Percentiles rank a stretch among this genome's conserved stretches.
Evolutionary conservation across 2,329 filamentous ascomycete genomes (phyloP).

Genomic region (Fusarium torreyae): DNA sequence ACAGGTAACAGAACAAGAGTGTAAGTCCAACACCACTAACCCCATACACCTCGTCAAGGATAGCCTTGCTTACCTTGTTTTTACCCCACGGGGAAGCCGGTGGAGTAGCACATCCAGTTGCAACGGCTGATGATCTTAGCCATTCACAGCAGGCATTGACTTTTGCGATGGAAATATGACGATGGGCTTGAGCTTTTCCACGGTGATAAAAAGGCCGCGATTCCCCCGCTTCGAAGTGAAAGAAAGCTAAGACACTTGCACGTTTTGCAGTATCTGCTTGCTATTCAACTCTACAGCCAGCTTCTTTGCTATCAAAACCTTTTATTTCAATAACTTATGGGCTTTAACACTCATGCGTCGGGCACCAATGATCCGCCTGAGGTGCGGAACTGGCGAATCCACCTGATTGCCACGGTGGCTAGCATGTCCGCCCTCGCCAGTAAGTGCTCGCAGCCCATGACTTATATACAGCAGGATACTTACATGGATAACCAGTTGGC

Average conservation of each 20-base stretch:
- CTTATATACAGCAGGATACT: not conserved
- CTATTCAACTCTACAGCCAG: not conserved
- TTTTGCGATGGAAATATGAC: constrained; percentile 1
- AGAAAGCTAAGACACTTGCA: constrained; percentile 7
- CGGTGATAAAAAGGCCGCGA: constrained; percentile 24
- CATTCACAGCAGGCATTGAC: constrained; percentile 2
- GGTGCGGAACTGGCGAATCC: constrained; percentile 55
- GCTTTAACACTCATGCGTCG: constrained; percentile 56
- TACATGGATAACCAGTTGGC: constrained; percentile 47
- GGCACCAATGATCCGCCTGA: constrained; percentile 55
- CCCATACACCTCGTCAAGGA: not conserved
- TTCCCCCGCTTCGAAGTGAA: not conserved
- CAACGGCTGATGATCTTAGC: constrained; percentile 23
- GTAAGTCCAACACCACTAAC: constrained; percentile 6
- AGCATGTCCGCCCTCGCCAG: constrained; percentile 55
- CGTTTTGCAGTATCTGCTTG: constrained; percentile 11
- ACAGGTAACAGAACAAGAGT: constrained; percentile 8
- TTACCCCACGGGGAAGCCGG: constrained; percentile 45
- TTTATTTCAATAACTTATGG: constrained; percentile 41
- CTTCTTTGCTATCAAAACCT: not conserved
- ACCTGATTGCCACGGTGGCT: constrained; percentile 52
- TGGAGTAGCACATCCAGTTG: constrained; percentile 23
- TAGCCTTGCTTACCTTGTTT: constrained; percentile 22
- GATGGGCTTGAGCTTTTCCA: not conserved
- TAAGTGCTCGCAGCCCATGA: constrained; percentile 27